Evolutionary conservation across 371 early-diverging fungal genomes (phyloP).

Genomic region (Sporodiniella umbellata): DNA sequence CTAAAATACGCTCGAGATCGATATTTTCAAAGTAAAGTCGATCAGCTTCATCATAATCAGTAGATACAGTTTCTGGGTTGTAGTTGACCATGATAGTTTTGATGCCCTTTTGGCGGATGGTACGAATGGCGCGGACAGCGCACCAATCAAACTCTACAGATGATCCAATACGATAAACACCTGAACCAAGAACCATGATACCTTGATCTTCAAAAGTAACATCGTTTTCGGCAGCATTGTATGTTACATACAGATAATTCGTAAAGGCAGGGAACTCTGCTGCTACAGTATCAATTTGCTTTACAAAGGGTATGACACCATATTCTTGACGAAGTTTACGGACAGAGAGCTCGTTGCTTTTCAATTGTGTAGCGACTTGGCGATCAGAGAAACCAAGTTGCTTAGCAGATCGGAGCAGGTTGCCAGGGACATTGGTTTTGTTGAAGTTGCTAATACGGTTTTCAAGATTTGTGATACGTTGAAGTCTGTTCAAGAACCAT

Average conservation of each 20-base stretch:
- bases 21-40: slow-evolving; percentile 92
- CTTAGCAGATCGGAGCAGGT: slow-evolving; percentile 72
- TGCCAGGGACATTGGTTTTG: slow-evolving; percentile 51
- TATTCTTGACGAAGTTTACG: slow-evolving; percentile 75
- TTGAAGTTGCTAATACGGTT: slow-evolving; percentile 45
- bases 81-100: slow-evolving; percentile 97
- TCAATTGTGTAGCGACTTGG: slow-evolving; percentile 70
- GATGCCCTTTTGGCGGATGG: slow-evolving; percentile 72
- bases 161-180: slow-evolving; percentile 95
- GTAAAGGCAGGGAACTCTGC: slow-evolving; percentile 96
- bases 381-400: slow-evolving; percentile 91
- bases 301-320: slow-evolving; percentile 89
- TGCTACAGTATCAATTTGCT: slow-evolving; percentile 96
- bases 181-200: slow-evolving; percentile 92
- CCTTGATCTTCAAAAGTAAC: slow-evolving; percentile 84
- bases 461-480: slow-evolving; percentile 59
- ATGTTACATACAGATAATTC: slow-evolving; percentile 95
- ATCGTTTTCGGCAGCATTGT: slow-evolving; percentile 90
- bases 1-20: slow-evolving; percentile 86
- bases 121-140: slow-evolving; percentile 88
- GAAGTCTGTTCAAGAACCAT: slow-evolving; percentile 93
- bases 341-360: slow-evolving; percentile 85
- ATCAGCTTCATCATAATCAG: slow-evolving; percentile 97
- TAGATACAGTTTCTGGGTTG: slow-evolving; percentile 96
- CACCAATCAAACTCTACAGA: slow-evolving; percentile 98